phyloP scores from a whole-genome alignment of 2,329 filamentous ascomycete species.

The Bipolaris cookei region DNA sequence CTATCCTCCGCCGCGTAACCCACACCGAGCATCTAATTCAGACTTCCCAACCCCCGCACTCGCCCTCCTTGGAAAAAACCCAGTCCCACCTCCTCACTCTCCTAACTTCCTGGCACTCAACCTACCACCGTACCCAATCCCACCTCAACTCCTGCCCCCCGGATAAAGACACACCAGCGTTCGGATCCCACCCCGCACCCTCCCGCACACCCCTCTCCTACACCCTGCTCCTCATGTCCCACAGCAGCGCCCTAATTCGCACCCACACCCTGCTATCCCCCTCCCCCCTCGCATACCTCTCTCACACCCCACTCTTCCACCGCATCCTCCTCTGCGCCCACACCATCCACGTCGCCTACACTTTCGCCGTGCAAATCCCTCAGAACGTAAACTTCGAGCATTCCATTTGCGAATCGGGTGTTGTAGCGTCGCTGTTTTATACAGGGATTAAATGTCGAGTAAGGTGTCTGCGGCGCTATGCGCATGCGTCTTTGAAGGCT shows the following conservation, averaged over 20 bases:
- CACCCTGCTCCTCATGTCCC: slow-evolving; percentile 23
- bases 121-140: not conserved
- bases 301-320: slow-evolving; percentile 33
- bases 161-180: no score
- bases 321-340: slow-evolving; percentile 17
- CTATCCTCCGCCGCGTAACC: slow-evolving; percentile 7
- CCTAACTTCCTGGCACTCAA: slow-evolving; percentile 4
- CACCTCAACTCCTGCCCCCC: no score
- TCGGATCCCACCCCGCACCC: no score
- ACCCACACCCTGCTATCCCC: not conserved
- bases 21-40: not conserved
- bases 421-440: slow-evolving; percentile 7
- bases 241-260: no score
- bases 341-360: not conserved
- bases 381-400: slow-evolving; percentile 6
- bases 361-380: not conserved
- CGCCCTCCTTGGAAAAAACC: not conserved
- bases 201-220: slow-evolving; percentile 13
- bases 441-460: slow-evolving; percentile 56
- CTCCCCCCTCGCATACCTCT: slow-evolving; percentile 9
- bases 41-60: not conserved
- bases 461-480: slow-evolving; percentile 51
- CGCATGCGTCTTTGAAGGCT: slow-evolving; percentile 42
- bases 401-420: slow-evolving; percentile 27
- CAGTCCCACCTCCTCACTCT: not conserved